phyloP scores from a whole-genome alignment of 1,139 yeast species.

The Saccharomyces hybrid region DNA sequence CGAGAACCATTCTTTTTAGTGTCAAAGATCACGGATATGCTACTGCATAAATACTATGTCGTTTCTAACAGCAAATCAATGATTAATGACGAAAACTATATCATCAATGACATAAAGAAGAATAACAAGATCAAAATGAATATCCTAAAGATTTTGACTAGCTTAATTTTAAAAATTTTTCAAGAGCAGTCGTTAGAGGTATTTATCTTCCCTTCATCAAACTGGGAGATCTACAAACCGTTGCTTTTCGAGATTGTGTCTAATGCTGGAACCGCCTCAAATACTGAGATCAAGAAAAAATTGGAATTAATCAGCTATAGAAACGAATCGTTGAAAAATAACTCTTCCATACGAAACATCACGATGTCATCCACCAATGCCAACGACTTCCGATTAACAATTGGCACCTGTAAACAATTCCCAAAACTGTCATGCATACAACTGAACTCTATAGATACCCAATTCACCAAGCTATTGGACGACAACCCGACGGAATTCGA shows the following conservation, averaged over 20 bases:
- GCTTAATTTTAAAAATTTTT: conserved; percentile 44
- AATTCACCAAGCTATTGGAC: conserved; percentile 22
- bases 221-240: conserved; percentile 58
- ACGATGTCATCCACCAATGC: background rate
- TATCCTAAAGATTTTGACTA: conserved; percentile 28
- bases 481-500: conserved; percentile 26
- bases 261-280: conserved; percentile 29
- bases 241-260: conserved; percentile 40
- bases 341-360: conserved; percentile 25
- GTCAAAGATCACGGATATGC: conserved; percentile 51
- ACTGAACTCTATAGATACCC: conserved; percentile 19
- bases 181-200: conserved; percentile 50
- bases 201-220: conserved; percentile 59
- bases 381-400: background rate
- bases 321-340: conserved; percentile 64
- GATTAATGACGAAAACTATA: conserved; percentile 33
- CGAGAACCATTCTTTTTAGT: conserved; percentile 37
- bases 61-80: conserved; percentile 29
- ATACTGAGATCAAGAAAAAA: conserved; percentile 39
- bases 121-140: conserved; percentile 29
- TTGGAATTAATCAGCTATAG: conserved; percentile 56
- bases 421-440: conserved; percentile 4
- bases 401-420: background rate
- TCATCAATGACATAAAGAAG: conserved; percentile 35
- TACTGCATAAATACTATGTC: conserved; percentile 38